Evolutionary conservation across 352 stramenopile genomes (phyloP), one percentile per base, ranked within the genome.

Genomic region (Globisporangium lucens): DNA sequence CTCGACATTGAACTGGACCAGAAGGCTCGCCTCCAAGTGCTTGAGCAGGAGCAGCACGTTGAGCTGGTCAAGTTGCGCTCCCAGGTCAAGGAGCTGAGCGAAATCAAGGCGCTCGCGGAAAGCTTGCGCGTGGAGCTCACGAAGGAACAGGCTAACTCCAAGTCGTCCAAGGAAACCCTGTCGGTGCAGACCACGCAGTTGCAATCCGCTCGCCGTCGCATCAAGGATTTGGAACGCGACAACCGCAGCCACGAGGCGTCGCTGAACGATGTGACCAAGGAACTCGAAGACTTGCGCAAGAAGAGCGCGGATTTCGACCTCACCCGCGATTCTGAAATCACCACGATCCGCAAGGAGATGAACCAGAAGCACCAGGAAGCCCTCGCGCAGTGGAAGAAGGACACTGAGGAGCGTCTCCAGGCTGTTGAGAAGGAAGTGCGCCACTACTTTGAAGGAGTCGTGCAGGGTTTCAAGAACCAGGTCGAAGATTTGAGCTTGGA

Each of bases 21-120:
- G 63, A 92, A 89, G 59, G 74, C 78, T 20, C 79, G 80, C 1
- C 74, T 93, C 22, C 82, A 93, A 68, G 78, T 88, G 60, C 76
- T 93, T 17, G 87, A 92, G 71, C 82, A 93, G 71, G 85, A 95
- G 65, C 85, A 93, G 68, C 70, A 93, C 66, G 79, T 82, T 22
- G 85, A 95, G 68, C 64, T 95, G 2, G 76, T 91, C 41, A 91
- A 90, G 70, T 67, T 95, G 35, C 83, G 85, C 38, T 75, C 75
- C 10, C 84, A 91, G 65, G 83, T 91, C 60, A 85, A 85, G 55
- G 87, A 93, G 64, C 67, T 91, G 27, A 76, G 74, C 63, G 76
- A 92, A 61, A 76, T 76, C 62, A 89, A 89, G 65, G 74, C 76
- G 3, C 65, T 87, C 20, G 72, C 79, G 17, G 78, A 92, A 61